Conservation (phyloP, 2,329 filamentous ascomycete genomes). For the Mycosphaerella sp. region DNA sequence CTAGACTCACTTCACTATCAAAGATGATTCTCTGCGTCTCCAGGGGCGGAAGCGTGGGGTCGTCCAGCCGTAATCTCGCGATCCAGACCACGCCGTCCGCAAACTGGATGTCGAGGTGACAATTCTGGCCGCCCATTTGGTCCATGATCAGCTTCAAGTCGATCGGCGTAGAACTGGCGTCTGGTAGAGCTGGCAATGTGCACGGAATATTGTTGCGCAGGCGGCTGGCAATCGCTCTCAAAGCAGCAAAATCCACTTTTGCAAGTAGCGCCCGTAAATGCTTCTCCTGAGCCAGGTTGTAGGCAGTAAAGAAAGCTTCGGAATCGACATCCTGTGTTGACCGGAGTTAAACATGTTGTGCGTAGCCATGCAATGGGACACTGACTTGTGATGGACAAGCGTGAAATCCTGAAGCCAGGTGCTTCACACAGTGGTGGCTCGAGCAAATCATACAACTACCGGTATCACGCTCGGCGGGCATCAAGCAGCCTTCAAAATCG, state of each 20-base stretch:
- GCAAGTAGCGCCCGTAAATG: not conserved
- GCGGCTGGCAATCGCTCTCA: not conserved
- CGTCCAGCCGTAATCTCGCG: not conserved
- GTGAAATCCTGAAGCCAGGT: not conserved
- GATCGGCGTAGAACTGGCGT: not conserved
- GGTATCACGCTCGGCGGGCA: not conserved
- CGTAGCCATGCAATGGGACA: not conserved
- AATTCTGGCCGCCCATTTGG: not conserved
- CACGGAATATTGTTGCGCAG: not conserved
- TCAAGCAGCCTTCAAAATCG: not conserved
- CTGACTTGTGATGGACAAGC: not conserved
- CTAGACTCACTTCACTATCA: not conserved
- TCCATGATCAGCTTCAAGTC: not conserved
- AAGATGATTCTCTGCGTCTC: not conserved
- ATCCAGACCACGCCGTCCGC: not conserved
- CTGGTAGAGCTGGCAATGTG: not conserved
- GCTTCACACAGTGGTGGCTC: not conserved
- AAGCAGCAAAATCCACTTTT: not conserved
- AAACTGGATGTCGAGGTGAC: not conserved
- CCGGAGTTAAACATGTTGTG: not conserved
- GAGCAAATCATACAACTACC: not conserved
- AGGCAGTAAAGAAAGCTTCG: not conserved
- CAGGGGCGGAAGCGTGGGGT: not conserved
- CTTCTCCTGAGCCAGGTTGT: not conserved
- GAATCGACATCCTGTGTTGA: not conserved